A percentile compares a stretch with the other conserved stretches of the same genome.
Conservation (phyloP, 2,329 filamentous ascomycete species). For the Ploettnerulaceae sp. region DNA sequence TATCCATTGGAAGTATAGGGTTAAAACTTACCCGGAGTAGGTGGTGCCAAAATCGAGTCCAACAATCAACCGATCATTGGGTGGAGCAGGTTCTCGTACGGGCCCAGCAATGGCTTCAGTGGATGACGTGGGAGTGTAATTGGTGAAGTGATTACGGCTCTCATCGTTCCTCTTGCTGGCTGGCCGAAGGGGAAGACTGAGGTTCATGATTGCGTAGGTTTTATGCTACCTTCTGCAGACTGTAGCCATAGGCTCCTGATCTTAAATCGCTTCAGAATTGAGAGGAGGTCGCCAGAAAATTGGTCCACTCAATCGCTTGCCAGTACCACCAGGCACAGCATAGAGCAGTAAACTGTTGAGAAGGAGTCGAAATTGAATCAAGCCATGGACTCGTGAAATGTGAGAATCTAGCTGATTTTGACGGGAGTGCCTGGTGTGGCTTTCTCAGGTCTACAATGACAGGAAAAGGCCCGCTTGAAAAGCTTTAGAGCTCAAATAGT, state of each 20-base stretch:
- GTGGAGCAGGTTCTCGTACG: slow-evolving; percentile 47
- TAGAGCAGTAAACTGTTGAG: background rate
- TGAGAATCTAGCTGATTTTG: background rate
- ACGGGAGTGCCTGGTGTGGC: no score
- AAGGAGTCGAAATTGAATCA: background rate
- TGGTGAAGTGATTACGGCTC: slow-evolving; percentile 31
- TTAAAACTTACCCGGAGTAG: slow-evolving; percentile 61
- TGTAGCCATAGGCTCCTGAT: slow-evolving; percentile 12
- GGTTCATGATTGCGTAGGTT: slow-evolving; percentile 28
- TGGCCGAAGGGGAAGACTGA: slow-evolving; percentile 32
- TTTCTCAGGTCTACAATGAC: no score
- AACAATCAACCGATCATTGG: slow-evolving; percentile 64
- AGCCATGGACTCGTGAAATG: background rate
- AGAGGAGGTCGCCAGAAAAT: slow-evolving; percentile 3
- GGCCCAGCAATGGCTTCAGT: slow-evolving; percentile 60
- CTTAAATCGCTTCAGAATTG: slow-evolving; percentile 3
- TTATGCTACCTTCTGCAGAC: background rate
- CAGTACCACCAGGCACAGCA: background rate
- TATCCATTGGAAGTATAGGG: background rate
- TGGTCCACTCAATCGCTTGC: background rate
- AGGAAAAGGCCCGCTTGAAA: background rate
- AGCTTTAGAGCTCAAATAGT: slow-evolving; percentile 3
- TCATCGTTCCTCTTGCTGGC: slow-evolving; percentile 31
- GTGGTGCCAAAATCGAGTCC: slow-evolving; percentile 84
- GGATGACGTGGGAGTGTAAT: slow-evolving; percentile 49